A percentile compares a stretch with the other conserved stretches of the same genome.
These are phyloP conservation scores for Zelopaecilomyces penicillatus DNA, from an alignment of 2,329 filamentous ascomycete species.

Conservation along the genomic window DNA sequence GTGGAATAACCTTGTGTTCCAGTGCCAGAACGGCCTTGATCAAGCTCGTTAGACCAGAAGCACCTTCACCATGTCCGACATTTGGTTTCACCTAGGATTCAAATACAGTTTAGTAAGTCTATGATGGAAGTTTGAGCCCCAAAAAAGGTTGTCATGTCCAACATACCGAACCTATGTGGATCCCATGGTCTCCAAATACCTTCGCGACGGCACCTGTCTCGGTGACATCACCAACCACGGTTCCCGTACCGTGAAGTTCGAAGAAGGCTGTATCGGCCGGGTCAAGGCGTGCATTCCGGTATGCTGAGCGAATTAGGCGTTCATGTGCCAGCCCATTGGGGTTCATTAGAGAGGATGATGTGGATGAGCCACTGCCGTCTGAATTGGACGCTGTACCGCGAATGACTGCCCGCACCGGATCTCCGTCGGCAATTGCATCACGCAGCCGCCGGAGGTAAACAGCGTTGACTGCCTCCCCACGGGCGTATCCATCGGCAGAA, in stretches of 20 bases:
- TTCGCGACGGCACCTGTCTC: slow-evolving; percentile 33
- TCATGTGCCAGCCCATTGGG: slow-evolving; percentile 26
- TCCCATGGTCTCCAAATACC: slow-evolving; percentile 3
- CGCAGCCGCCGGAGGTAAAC: slow-evolving; percentile 24
- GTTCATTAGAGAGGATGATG: slow-evolving; percentile 20
- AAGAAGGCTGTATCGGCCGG: slow-evolving; percentile 7
- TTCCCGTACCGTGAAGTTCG: slow-evolving; percentile 5
- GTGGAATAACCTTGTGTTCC: slow-evolving; percentile 7
- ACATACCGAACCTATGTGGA: no score
- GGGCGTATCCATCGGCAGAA: slow-evolving; percentile 25
- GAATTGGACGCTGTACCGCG: slow-evolving; percentile 14
- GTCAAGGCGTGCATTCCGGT: slow-evolving; percentile 6
- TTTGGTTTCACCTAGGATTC: slow-evolving; percentile 15
- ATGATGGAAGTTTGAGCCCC: no score
- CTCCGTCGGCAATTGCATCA: slow-evolving; percentile 18
- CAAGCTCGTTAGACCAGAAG: slow-evolving; percentile 26
- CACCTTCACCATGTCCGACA: slow-evolving; percentile 41
- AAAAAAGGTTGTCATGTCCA: no score
- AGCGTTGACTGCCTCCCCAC: slow-evolving; percentile 21
- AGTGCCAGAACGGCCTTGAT: slow-evolving; percentile 40
- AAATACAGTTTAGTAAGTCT: no score
- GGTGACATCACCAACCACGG: not conserved
- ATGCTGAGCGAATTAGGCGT: slow-evolving; percentile 11
- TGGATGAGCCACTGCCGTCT: slow-evolving; percentile 22
- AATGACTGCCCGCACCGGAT: slow-evolving; percentile 17